Base-by-base conservation (phyloP, 345 rosid species). In the Laguncularia racemosa region DNA sequence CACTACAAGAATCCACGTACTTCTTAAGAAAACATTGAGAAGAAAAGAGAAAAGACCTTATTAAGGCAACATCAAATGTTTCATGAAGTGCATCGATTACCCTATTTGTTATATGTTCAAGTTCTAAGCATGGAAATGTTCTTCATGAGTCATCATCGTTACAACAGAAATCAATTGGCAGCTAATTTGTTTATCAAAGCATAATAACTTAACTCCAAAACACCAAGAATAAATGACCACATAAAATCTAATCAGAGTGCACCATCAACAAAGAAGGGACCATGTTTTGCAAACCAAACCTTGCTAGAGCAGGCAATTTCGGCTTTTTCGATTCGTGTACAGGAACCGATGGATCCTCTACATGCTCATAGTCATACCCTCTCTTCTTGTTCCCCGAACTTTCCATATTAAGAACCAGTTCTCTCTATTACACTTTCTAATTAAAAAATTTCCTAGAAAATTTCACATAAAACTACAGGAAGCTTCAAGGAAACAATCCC, bases 281-380 rank as follows among this genome's bases (percentile, higher is more conserved):
- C 40, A 33, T 33, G 11, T 33, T 23, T 33, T 23, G 13, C 1
- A 61, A 56, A 52, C 47, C 69, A 65, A 61, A 91, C 98, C 96
- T 84, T 53, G 92, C 95, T 63, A 91, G 83, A 67, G 88, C 86
- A 17, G 96, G 97, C 61, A 85, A 40, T 67, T 81, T 91, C 47
- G 81, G 76, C 76, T 69, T 91, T 71, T 91, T 91, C 11, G 89
- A 71, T 63, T 78, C 92, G 0, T 81, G 74, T 50, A 71, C 49
- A 18, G 12, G 28, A 23, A 23, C 1, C 16, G 21, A 13, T 17
- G 58, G 56, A 60, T 69, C 63, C 49, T 69, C 81, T 63, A 57
- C 59, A 56, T 61, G 75, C 67, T 82, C 85, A 55, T 76, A 33
- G 40, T 79, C 84, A 70, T 67, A 73, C 40, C 79, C 87, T 57